Percentiles rank a stretch among this genome's conserved stretches.
phyloP scores from a whole-genome alignment of 768 basidiomycete genomes.

The Mycena belliarum region DNA sequence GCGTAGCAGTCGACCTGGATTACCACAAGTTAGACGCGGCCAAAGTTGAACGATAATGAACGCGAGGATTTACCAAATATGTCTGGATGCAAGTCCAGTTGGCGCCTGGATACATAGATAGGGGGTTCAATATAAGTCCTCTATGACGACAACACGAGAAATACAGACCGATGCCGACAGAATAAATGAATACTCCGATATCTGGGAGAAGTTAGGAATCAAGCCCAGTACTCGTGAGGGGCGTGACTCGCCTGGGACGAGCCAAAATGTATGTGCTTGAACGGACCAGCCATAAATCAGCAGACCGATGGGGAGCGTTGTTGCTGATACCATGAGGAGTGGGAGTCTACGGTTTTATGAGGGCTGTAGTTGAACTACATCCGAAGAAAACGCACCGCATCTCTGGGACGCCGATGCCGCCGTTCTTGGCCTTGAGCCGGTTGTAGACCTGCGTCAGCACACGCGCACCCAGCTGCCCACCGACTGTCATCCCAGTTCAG shows the following conservation, averaged over 20 bases:
- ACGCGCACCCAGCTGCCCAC: constrained; percentile 44
- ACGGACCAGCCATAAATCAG: constrained; percentile 67
- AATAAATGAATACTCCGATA: constrained; percentile 46
- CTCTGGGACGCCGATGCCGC: constrained; percentile 57
- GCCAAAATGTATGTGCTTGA: constrained; percentile 53
- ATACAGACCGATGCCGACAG: constrained; percentile 50
- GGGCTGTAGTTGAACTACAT: not conserved
- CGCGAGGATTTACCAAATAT: constrained; percentile 50
- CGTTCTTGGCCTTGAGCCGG: constrained; percentile 45
- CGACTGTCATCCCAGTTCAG: constrained; percentile 23
- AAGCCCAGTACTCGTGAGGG: not conserved
- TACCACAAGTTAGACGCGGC: not conserved
- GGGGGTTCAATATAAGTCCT: no score
- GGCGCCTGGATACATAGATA: no score
- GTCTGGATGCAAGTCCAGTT: constrained; percentile 53
- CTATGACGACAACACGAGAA: constrained; percentile 39
- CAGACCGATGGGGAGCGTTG: constrained; percentile 58
- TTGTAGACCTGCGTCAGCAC: constrained; percentile 50
- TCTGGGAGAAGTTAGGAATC: constrained; percentile 15
- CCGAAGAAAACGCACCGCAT: constrained; percentile 34
- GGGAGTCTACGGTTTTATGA: constrained; percentile 27
- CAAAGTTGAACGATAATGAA: not conserved
- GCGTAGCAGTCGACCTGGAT: constrained; percentile 79
- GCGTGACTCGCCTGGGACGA: constrained; percentile 47
- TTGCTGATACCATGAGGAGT: constrained; percentile 49